Base-by-base conservation (phyloP, 2,329 filamentous ascomycete species). In the Paecilomyces niveus region DNA sequence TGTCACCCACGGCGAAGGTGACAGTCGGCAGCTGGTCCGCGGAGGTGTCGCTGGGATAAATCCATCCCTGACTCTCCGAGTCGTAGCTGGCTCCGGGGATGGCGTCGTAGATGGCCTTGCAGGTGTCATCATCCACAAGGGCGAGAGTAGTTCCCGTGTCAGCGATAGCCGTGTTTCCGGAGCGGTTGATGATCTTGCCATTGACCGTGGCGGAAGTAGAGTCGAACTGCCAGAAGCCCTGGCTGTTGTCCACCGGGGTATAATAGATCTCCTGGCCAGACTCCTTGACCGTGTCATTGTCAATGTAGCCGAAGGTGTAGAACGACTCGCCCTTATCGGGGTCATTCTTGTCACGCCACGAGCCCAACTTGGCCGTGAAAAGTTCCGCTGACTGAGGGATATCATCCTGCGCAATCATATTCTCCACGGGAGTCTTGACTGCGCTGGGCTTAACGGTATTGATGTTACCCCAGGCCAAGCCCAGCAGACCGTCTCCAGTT, bases 231-330 rank as follows among this genome's bases (percentile, higher is more conserved):
- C 87, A 91, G 76, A 89, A 89, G 22, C 88, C 88, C 57, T 84
- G 72, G 1, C 79, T 81, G 58, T 81, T 85, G 72, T 90, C 84
- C 54, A 90, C 73, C 11, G 81, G 76, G 0, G 83, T 81, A 74
- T 86, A 90, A 63, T 78, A 71, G 45, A 87, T 81, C 1, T 83
- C 77, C 60, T 81, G 69, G 31, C 79, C 80, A 1, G 81, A 80
- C 3, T 78, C 76, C 57, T 76, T 78, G 54, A 89, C 77, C 0
- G 83, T 80, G n/a, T 82, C 80, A 62, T 86, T 68, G 65, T 90
- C 87, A 66, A 90, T 87, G 70, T 79, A 88, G 21, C 88, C 88
- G 63, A 90, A 90, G 1, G 88, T 90, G 74, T 88, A 90, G 76
- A 89, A 90, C 0, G 72, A 84, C 60, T 79, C 72, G 49, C 80